Evolutionary conservation across 441 rosid genomes (phyloP).

Genomic region (Euphorbia neoarborescens): DNA sequence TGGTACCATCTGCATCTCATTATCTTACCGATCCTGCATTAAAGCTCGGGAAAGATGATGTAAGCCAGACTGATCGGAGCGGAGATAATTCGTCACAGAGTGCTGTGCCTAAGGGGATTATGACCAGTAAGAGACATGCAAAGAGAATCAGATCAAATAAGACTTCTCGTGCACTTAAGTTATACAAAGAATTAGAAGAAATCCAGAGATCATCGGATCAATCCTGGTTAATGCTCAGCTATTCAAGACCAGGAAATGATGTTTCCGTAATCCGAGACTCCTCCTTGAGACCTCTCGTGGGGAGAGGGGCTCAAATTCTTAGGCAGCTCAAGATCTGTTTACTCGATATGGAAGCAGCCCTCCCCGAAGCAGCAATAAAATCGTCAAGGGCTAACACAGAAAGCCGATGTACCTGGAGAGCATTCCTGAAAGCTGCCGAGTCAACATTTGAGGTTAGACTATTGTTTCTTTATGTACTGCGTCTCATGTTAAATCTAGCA

Average conservation of each 20-base stretch:
- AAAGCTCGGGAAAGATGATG: constrained; percentile 22
- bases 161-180: constrained; percentile 14
- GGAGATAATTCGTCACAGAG: constrained; percentile 8
- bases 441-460: constrained; percentile 43
- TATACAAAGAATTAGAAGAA: constrained; percentile 22
- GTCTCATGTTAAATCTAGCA: neutral
- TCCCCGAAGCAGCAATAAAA: constrained; percentile 39
- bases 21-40: constrained; percentile 35
- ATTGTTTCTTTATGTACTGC: neutral
- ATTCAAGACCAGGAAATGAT: constrained; percentile 22
- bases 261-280: constrained; percentile 28
- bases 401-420: constrained; percentile 42
- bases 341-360: constrained; percentile 57
- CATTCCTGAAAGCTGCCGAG: constrained; percentile 43
- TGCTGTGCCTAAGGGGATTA: neutral
- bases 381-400: constrained; percentile 31
- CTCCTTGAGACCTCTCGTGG: constrained; percentile 33
- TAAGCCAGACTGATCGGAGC: constrained; percentile 12
- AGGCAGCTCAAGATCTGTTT: constrained; percentile 40
- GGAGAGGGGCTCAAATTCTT: constrained; percentile 35
- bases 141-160: constrained; percentile 15
- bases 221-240: constrained; percentile 16
- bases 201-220: constrained; percentile 21
- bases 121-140: constrained; percentile 8
- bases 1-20: constrained; percentile 32